Evolutionary conservation across 768 basidiomycete genomes (phyloP).

Genomic region (Suillus variegatus): DNA sequence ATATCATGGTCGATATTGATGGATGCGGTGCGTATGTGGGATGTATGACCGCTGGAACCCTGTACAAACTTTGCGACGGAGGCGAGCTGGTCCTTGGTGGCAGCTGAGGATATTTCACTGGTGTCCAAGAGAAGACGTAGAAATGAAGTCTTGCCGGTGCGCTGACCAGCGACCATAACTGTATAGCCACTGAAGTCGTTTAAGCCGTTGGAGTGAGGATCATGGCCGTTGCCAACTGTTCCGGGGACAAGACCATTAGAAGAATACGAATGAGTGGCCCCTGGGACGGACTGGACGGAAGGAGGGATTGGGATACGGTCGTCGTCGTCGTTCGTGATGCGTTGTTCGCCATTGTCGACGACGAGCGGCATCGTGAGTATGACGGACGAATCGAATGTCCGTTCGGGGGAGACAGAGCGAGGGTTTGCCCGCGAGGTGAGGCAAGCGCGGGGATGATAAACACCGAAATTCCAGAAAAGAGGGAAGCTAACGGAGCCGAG

Average conservation of each 20-base stretch:
- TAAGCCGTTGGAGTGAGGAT: slow-evolving; percentile 22
- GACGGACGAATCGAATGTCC: slow-evolving; percentile 41
- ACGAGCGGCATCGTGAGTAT: slow-evolving; percentile 40
- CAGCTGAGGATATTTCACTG: slow-evolving; percentile 59
- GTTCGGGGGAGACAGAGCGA: slow-evolving; percentile 46
- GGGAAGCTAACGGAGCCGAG: slow-evolving; percentile 45
- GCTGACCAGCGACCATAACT: slow-evolving; percentile 79
- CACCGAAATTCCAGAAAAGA: slow-evolving; percentile 44
- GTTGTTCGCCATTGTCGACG: slow-evolving; percentile 63
- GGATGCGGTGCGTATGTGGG: slow-evolving; percentile 68
- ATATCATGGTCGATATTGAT: slow-evolving; percentile 68
- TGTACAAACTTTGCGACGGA: slow-evolving; percentile 84
- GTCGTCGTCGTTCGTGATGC: slow-evolving; percentile 46
- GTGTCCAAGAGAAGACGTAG: slow-evolving; percentile 86
- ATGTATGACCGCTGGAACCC: slow-evolving; percentile 69
- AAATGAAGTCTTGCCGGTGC: slow-evolving; percentile 86
- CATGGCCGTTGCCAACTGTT: slow-evolving; percentile 27
- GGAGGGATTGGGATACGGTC: slow-evolving; percentile 28
- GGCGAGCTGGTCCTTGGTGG: slow-evolving; percentile 73
- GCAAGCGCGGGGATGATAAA: slow-evolving; percentile 69
- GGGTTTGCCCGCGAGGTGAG: slow-evolving; percentile 59
- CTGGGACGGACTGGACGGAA: slow-evolving; percentile 29
- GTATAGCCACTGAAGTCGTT: slow-evolving; percentile 46
- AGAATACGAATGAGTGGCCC: slow-evolving; percentile 21
- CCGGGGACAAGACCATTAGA: slow-evolving; percentile 31